These are phyloP conservation scores for Oropetium thomaeum DNA, from an alignment of 176 grass and related monocot genomes.

Conservation along the genomic window DNA sequence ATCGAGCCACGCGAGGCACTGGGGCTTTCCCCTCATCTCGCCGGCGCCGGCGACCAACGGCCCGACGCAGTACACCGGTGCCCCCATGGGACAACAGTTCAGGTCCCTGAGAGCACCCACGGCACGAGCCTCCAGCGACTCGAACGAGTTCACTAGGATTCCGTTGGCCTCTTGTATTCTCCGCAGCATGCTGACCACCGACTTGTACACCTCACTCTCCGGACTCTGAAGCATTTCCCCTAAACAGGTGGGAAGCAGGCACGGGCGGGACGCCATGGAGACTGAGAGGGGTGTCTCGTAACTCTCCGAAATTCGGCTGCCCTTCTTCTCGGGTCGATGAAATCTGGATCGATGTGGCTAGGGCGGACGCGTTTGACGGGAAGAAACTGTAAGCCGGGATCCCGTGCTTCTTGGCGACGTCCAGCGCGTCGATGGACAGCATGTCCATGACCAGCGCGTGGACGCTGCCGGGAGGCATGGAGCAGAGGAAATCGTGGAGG, in stretches of 20 bases:
- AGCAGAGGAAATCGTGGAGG: slow-evolving; percentile 35
- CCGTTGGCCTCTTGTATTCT: background rate
- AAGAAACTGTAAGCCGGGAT: slow-evolving; percentile 40
- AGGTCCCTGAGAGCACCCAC: background rate
- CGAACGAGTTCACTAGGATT: background rate
- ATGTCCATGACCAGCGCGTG: slow-evolving; percentile 37
- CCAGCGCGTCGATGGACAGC: slow-evolving; percentile 9
- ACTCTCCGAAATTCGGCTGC: slow-evolving; percentile 1
- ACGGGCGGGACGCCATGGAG: slow-evolving; percentile 39
- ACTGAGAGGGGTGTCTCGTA: slow-evolving; percentile 23
- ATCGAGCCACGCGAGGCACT: slow-evolving; percentile 53
- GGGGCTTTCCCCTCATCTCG: background rate
- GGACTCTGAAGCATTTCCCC: background rate
- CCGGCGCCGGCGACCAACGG: background rate
- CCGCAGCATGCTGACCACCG: background rate
- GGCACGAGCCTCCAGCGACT: background rate
- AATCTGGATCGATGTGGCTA: slow-evolving; percentile 24
- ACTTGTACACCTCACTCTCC: background rate
- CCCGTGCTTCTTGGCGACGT: slow-evolving; percentile 28
- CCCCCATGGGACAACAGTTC: background rate
- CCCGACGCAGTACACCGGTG: slow-evolving; percentile 9
- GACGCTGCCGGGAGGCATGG: background rate
- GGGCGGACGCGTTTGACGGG: background rate
- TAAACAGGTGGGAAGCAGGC: slow-evolving; percentile 25
- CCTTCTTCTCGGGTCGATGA: background rate